These are phyloP conservation scores for Microstroma glucosiphilum DNA, from an alignment of 1,284 basidiomycete genomes.

Conservation along the genomic window DNA sequence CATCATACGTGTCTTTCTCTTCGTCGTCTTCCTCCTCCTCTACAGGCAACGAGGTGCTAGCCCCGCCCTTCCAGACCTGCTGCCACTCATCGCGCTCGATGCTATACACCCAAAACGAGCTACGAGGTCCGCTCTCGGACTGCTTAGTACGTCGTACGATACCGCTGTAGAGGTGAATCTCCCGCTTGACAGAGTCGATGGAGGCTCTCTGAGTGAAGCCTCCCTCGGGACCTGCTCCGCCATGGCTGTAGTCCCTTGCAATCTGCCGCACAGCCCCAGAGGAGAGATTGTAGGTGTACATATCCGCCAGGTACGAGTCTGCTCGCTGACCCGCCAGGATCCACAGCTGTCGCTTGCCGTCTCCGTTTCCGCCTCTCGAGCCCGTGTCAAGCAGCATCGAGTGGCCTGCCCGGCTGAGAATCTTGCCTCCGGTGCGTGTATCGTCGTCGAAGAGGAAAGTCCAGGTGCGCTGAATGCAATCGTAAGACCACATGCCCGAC, in stretches of 20 bases:
- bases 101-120: slow-evolving; percentile 41
- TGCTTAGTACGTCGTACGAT: slow-evolving; percentile 30
- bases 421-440: slow-evolving; percentile 26
- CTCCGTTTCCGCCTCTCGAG: not conserved
- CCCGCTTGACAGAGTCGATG: slow-evolving; percentile 33
- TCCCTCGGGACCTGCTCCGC: slow-evolving; percentile 36
- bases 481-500: slow-evolving; percentile 50
- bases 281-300: slow-evolving; percentile 43
- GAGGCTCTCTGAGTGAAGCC: slow-evolving; percentile 49
- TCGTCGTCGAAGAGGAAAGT: slow-evolving; percentile 41
- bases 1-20: slow-evolving; percentile 25
- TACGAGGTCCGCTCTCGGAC: slow-evolving; percentile 17
- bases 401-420: slow-evolving; percentile 43
- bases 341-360: slow-evolving; percentile 34
- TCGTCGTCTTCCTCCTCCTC: slow-evolving; percentile 7
- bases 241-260: slow-evolving; percentile 23
- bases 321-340: slow-evolving; percentile 48
- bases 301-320: slow-evolving; percentile 46
- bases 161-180: slow-evolving; percentile 48
- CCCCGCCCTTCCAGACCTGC: slow-evolving; percentile 23
- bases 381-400: slow-evolving; percentile 46
- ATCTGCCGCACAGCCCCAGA: slow-evolving; percentile 34
- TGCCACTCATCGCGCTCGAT: slow-evolving; percentile 32
- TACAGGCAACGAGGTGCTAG: not conserved
- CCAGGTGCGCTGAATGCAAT: slow-evolving; percentile 43